Conservation (phyloP, 2,329 filamentous ascomycete species). For the Claviceps maximensis region DNA sequence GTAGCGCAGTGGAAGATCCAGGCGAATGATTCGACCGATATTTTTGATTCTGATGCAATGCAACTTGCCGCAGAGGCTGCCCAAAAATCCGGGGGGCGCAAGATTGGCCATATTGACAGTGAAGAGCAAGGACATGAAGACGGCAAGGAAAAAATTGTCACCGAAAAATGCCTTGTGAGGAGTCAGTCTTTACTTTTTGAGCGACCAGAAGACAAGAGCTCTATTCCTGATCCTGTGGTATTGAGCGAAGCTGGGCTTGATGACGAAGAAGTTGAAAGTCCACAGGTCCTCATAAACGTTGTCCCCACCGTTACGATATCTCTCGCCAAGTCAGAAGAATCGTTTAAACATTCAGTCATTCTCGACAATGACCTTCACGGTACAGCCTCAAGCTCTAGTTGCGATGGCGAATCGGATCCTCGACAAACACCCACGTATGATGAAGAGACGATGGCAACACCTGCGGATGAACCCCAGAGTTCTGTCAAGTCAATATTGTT, state of each 20-base stretch:
- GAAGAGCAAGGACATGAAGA: conserved; percentile 2
- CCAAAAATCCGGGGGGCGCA: conserved; percentile 16
- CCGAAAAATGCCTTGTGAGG: conserved; percentile 3
- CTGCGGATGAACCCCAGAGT: conserved; percentile 11
- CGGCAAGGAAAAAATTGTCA: neutral
- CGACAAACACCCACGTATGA: neutral
- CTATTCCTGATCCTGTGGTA: neutral
- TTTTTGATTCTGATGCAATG: conserved; percentile 60
- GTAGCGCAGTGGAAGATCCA: conserved; percentile 74
- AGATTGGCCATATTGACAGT: neutral
- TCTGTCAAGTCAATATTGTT: conserved; percentile 28
- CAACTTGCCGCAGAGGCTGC: conserved; percentile 40
- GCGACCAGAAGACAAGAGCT: neutral
- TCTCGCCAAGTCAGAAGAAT: neutral
- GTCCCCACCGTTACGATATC: neutral
- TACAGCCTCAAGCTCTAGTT: neutral
- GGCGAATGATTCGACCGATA: conserved; percentile 58
- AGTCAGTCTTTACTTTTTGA: neutral
- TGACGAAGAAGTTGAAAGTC: neutral
- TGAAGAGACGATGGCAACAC: conserved; percentile 1
- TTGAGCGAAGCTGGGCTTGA: neutral
- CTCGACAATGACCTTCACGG: neutral
- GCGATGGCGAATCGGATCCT: neutral
- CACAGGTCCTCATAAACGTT: neutral
- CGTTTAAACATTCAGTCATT: neutral